Percentiles rank a stretch among this genome's conserved stretches.
Evolutionary conservation across 805 yeast genomes (phyloP).

Genomic region (Nakazawaea laoshanensis): DNA sequence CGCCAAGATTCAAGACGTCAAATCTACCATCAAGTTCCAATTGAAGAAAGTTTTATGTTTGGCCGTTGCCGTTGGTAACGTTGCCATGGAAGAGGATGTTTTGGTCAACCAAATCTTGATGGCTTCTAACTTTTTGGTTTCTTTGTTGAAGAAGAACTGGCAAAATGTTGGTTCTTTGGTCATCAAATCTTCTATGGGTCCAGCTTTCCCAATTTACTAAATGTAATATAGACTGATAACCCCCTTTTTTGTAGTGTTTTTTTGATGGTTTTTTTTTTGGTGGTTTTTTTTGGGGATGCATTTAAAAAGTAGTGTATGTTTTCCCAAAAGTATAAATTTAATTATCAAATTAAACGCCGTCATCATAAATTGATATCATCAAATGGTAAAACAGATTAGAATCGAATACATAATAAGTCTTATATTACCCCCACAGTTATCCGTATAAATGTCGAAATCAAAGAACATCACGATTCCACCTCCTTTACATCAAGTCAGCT

Average conservation of each 20-base stretch:
- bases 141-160: slow-evolving; percentile 99
- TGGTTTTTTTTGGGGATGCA: no score
- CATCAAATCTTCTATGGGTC: slow-evolving; percentile 99
- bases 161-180: slow-evolving; percentile 99
- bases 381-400: no score
- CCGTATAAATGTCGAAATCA: background rate
- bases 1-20: slow-evolving; percentile 93
- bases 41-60: slow-evolving; percentile 99
- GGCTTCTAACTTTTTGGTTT: slow-evolving; percentile 98
- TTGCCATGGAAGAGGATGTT: slow-evolving; percentile 96
- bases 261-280: no score
- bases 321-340: no score
- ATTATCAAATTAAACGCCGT: no score
- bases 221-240: slow-evolving; percentile 16
- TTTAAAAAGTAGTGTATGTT: no score
- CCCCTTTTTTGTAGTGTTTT: no score
- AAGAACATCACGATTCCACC: slow-evolving; percentile 7
- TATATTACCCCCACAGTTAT: no score
- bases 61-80: slow-evolving; percentile 99
- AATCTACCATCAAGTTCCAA: slow-evolving; percentile 99
- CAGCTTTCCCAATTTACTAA: slow-evolving; percentile 99
- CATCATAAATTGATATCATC: no score
- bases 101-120: slow-evolving; percentile 96
- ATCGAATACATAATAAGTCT: background rate
- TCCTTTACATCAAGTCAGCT: slow-evolving; percentile 8